Percentiles rank a stretch among this genome's conserved stretches.
Conservation (phyloP, 192 early-diverging fungal genomes). For the Endogone sp. region DNA sequence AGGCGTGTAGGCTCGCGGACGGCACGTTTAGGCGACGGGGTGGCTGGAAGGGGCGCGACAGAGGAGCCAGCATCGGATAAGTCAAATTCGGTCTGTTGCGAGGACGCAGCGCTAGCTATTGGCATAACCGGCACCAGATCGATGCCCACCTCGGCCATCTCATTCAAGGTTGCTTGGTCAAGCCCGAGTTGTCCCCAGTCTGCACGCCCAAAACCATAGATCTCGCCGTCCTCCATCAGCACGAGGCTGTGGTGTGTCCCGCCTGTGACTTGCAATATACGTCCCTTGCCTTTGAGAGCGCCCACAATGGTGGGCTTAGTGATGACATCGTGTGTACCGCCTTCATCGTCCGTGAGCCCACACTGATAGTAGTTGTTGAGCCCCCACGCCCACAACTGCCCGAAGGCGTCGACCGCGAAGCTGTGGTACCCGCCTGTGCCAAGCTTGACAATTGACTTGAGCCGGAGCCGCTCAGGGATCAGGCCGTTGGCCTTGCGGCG, state of each 20-base stretch:
- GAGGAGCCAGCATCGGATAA: not conserved
- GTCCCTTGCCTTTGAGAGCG: constrained; percentile 33
- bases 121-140: not conserved
- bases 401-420: constrained; percentile 68
- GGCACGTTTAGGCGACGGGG: constrained; percentile 46
- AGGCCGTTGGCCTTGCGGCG: constrained; percentile 65
- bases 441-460: constrained; percentile 56
- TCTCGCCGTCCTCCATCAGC: constrained; percentile 67
- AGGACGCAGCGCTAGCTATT: not conserved
- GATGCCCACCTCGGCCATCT: constrained; percentile 7
- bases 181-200: constrained; percentile 83
- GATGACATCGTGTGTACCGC: constrained; percentile 32
- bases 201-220: constrained; percentile 79
- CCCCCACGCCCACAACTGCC: constrained; percentile 76
- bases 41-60: not conserved
- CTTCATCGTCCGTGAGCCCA: constrained; percentile 50
- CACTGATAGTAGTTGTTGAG: constrained; percentile 91
- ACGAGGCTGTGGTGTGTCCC: constrained; percentile 86
- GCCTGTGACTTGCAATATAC: constrained; percentile 60
- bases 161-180: constrained; percentile 33
- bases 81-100: constrained; percentile 12
- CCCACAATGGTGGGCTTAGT: constrained; percentile 55
- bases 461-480: constrained; percentile 48
- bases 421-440: constrained; percentile 83
- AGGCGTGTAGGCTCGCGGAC: constrained; percentile 49